Percentiles rank a stretch among this genome's conserved stretches.
Conservation (phyloP, 495 filamentous ascomycete genomes). For the Neurospora tetraspora region DNA sequence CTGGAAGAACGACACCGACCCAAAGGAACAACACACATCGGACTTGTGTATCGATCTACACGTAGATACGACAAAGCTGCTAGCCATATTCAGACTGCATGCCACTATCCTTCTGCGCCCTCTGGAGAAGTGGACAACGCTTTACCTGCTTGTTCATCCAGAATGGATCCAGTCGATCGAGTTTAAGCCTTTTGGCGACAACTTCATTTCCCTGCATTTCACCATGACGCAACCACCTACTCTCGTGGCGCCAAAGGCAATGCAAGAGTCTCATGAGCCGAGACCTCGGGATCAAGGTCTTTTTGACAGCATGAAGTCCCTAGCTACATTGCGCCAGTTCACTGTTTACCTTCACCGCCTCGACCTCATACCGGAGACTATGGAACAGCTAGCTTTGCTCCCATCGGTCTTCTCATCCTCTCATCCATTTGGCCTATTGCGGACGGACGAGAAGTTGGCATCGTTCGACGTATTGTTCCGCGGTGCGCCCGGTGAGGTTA, state of each 20-base stretch:
- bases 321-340: background rate
- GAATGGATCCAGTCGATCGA: background rate
- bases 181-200: background rate
- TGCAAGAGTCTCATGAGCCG: background rate
- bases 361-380: background rate
- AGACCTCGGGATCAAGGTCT: no score
- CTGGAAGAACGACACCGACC: rapidly evolving
- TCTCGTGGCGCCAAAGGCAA: background rate
- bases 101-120: no score
- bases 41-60: background rate
- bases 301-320: conserved; percentile 1
- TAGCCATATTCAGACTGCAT: background rate
- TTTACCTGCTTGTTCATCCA: background rate
- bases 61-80: background rate
- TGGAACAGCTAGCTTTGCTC: background rate
- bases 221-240: background rate
- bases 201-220: background rate
- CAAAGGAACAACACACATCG: background rate
- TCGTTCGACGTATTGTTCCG: background rate
- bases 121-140: no score
- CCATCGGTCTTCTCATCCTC: background rate
- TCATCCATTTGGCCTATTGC: background rate
- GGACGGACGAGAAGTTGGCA: background rate
- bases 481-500: background rate
- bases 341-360: conserved; percentile 1